These are phyloP conservation scores for Candida succiphila DNA, from an alignment of 805 yeast genomes.

Conservation along the genomic window DNA sequence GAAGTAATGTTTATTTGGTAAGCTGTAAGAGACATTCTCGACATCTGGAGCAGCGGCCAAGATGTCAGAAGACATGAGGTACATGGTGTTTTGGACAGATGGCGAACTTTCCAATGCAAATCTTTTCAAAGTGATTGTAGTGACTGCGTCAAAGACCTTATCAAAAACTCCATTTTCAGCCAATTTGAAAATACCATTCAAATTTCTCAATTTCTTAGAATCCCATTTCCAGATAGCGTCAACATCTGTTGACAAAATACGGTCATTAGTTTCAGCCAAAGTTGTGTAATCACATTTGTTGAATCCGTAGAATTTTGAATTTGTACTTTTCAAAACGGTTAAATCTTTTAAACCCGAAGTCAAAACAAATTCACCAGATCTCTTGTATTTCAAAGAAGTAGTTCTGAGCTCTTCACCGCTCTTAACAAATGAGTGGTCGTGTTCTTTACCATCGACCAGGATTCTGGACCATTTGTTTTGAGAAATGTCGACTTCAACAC, in stretches of 20 bases:
- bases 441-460: slow-evolving; percentile 65
- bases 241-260: slow-evolving; percentile 83
- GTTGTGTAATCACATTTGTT: slow-evolving; percentile 84
- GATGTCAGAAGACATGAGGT: slow-evolving; percentile 75
- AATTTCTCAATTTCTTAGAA: slow-evolving; percentile 35
- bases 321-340: slow-evolving; percentile 83
- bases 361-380: slow-evolving; percentile 44
- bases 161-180: slow-evolving; percentile 64
- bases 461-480: slow-evolving; percentile 75
- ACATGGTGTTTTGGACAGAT: slow-evolving; percentile 97
- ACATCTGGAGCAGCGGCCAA: slow-evolving; percentile 48
- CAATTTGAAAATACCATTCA: slow-evolving; percentile 35
- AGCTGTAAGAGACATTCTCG: slow-evolving; percentile 55
- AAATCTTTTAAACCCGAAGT: slow-evolving; percentile 68
- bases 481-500: slow-evolving; percentile 53
- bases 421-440: slow-evolving; percentile 77
- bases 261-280: slow-evolving; percentile 70
- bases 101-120: slow-evolving; percentile 85
- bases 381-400: slow-evolving; percentile 41
- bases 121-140: slow-evolving; percentile 58
- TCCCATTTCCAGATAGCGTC: slow-evolving; percentile 65
- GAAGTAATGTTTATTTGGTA: slow-evolving; percentile 91
- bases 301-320: slow-evolving; percentile 87
- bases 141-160: slow-evolving; percentile 47
- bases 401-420: slow-evolving; percentile 77